Evolutionary conservation across 176 grass and related monocot genomes (phyloP).

Genomic region (Phoenix roebelenii): DNA sequence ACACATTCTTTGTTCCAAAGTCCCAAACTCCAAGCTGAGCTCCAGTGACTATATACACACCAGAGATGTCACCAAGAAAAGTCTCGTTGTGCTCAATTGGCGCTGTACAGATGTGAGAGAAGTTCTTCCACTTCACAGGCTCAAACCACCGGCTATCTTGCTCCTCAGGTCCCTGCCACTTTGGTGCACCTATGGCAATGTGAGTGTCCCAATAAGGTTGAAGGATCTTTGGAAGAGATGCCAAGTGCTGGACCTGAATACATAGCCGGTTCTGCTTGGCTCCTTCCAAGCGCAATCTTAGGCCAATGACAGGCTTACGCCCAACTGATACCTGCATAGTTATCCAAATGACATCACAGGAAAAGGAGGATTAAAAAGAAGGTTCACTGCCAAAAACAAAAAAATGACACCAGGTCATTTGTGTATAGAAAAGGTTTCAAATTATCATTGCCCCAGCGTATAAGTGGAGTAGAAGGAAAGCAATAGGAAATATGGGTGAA

Average conservation of each 20-base stretch:
- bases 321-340: constrained; percentile 46
- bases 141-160: constrained; percentile 70
- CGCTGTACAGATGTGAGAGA: constrained; percentile 50
- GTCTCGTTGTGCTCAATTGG: constrained; percentile 41
- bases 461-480: no score
- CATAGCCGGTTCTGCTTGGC: constrained; percentile 44
- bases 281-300: constrained; percentile 49
- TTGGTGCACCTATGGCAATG: constrained; percentile 47
- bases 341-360: neutral
- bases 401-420: no score
- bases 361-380: neutral
- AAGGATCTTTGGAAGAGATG: constrained; percentile 57
- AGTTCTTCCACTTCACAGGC: constrained; percentile 60
- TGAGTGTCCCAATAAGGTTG: constrained; percentile 48
- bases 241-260: constrained; percentile 50
- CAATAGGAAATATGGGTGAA: no score
- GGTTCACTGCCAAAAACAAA: neutral
- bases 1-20: constrained; percentile 47
- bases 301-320: constrained; percentile 54
- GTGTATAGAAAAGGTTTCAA: no score
- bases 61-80: constrained; percentile 23
- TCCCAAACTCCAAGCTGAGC: constrained; percentile 70
- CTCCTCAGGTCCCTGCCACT: constrained; percentile 59
- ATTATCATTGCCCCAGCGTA: no score
- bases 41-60: constrained; percentile 43